These are phyloP conservation scores for Sherardia arvensis DNA, from an alignment of 257 asterid genomes.

Conservation along the genomic window DNA sequence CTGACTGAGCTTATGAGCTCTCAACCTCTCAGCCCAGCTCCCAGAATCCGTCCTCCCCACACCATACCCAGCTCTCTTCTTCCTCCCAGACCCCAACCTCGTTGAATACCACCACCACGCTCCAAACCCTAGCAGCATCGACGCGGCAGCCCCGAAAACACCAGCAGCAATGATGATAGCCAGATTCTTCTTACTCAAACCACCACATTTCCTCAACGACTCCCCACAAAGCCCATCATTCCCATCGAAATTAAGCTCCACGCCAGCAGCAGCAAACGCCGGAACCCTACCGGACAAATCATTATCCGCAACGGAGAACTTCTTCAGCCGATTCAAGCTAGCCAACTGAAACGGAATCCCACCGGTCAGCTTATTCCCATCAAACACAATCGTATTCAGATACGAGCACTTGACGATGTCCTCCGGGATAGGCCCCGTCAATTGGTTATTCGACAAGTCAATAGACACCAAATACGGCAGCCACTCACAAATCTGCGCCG, in stretches of 20 bases:
- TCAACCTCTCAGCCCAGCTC: slow-evolving; percentile 58
- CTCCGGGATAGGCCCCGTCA: slow-evolving; percentile 64
- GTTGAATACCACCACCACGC: slow-evolving; percentile 72
- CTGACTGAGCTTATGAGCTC: slow-evolving; percentile 70
- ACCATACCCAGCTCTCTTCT: slow-evolving; percentile 45
- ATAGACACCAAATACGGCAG: slow-evolving; percentile 62
- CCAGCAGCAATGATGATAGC: slow-evolving; percentile 84
- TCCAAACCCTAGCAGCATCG: slow-evolving; percentile 67
- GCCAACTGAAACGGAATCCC: slow-evolving; percentile 56
- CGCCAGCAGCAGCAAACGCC: slow-evolving; percentile 21
- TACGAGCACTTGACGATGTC: slow-evolving; percentile 57
- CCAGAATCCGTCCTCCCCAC: slow-evolving; percentile 36
- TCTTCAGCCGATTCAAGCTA: slow-evolving; percentile 50
- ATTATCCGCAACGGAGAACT: slow-evolving; percentile 53
- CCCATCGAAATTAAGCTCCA: slow-evolving; percentile 39
- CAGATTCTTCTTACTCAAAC: slow-evolving; percentile 60
- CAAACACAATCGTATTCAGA: slow-evolving; percentile 44
- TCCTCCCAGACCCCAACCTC: slow-evolving; percentile 32
- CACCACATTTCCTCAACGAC: slow-evolving; percentile 63
- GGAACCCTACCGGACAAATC: slow-evolving; percentile 66
- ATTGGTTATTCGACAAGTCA: slow-evolving; percentile 56
- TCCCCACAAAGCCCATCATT: slow-evolving; percentile 69
- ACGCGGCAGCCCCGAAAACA: slow-evolving; percentile 77
- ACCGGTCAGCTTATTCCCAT: slow-evolving; percentile 48
- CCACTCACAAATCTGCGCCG: slow-evolving; percentile 66